Conservation (phyloP, 495 filamentous ascomycete genomes). For the Oleoguttula mirabilis region DNA sequence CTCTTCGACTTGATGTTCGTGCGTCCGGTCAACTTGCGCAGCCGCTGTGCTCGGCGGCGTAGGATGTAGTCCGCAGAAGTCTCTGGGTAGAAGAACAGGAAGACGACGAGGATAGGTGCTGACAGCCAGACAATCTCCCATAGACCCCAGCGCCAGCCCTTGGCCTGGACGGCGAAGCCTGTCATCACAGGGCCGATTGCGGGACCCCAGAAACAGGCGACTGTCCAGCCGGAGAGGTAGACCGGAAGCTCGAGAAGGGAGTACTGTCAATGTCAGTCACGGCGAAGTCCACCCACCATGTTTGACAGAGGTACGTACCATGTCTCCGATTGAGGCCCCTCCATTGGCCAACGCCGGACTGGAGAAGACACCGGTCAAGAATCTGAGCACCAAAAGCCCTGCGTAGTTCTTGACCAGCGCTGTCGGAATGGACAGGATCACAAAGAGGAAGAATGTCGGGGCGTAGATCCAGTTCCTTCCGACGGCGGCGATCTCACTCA, state of each 20-base stretch:
- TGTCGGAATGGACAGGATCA: conserved; percentile 25
- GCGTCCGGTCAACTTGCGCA: conserved; percentile 31
- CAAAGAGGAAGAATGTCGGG: conserved; percentile 33
- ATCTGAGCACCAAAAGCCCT: conserved; percentile 24
- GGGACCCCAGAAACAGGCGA: conserved; percentile 31
- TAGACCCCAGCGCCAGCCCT: conserved; percentile 27
- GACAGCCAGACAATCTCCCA: conserved; percentile 36
- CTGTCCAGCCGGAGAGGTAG: conserved; percentile 38
- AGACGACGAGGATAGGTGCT: conserved; percentile 32
- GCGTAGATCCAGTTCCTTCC: conserved; percentile 28
- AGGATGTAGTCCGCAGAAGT: conserved; percentile 40
- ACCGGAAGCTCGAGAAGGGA: conserved; percentile 35
- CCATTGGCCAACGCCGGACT: conserved; percentile 14
- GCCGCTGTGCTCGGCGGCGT: conserved; percentile 38
- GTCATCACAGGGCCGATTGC: conserved; percentile 47
- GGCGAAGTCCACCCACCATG: not conserved
- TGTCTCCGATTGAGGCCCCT: conserved; percentile 20
- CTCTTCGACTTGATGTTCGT: conserved; percentile 21
- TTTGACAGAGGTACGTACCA: conserved; percentile 11
- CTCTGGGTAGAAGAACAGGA: conserved; percentile 43
- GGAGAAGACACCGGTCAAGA: conserved; percentile 22
- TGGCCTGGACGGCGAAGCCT: conserved; percentile 45
- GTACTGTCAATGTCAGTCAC: conserved; percentile 16
- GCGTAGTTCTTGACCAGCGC: conserved; percentile 20
- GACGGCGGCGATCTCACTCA: conserved; percentile 23